Conservation (phyloP, 1,139 yeast species). For the Saccharomycopsis hybrid region DNA sequence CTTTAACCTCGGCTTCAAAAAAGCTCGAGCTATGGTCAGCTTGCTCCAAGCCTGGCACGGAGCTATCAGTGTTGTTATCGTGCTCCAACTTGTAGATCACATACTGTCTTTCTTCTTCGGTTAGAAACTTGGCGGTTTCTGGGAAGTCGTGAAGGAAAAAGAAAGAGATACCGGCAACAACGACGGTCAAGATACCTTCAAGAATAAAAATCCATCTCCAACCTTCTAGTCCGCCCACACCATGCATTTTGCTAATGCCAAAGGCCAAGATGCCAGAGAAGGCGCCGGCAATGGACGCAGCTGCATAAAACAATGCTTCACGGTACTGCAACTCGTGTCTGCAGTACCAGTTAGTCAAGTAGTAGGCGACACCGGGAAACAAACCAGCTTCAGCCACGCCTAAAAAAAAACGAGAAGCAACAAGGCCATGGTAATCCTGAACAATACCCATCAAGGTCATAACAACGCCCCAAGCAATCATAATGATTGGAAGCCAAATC, state of each 20-base stretch:
- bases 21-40: slow-evolving; percentile 16
- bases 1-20: slow-evolving; percentile 19
- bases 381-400: slow-evolving; percentile 58
- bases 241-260: slow-evolving; percentile 33
- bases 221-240: slow-evolving; percentile 32
- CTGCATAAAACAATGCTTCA: slow-evolving; percentile 44
- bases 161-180: slow-evolving; percentile 41
- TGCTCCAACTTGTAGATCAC: slow-evolving; percentile 39
- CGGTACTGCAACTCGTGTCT: slow-evolving; percentile 42
- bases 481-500: slow-evolving; percentile 41
- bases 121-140: slow-evolving; percentile 40
- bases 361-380: slow-evolving; percentile 45
- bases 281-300: slow-evolving; percentile 46
- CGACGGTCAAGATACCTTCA: slow-evolving; percentile 49
- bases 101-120: slow-evolving; percentile 39
- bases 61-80: slow-evolving; percentile 23
- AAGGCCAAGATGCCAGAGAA: slow-evolving; percentile 43
- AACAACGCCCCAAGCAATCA: slow-evolving; percentile 46
- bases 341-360: slow-evolving; percentile 44
- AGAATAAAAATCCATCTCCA: slow-evolving; percentile 61
- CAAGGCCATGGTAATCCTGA: slow-evolving; percentile 36
- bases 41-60: slow-evolving; percentile 16
- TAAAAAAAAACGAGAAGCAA: slow-evolving; percentile 43
- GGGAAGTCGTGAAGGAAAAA: slow-evolving; percentile 48
- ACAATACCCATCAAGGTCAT: slow-evolving; percentile 42